Evolutionary conservation across 768 basidiomycete genomes (phyloP), one percentile per base, ranked within the genome.

Genomic region (Neoboletus subvelutipes): DNA sequence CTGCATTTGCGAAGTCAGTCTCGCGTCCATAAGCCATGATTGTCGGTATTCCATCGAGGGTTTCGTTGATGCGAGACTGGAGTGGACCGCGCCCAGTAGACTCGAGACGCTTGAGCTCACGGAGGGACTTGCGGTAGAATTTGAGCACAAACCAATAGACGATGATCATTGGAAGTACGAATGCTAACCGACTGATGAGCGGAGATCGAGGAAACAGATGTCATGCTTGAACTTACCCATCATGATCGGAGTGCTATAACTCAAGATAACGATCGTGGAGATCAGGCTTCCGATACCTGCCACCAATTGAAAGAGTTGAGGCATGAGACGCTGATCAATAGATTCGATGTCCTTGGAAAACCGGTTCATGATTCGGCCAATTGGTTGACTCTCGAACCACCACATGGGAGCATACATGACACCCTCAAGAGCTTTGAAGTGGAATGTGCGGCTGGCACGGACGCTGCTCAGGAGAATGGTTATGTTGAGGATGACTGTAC

Each of bases 31-130:
- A 83, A 4, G 81, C 80, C 48, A 82, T 74, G 43, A 82, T 77
- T 12, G 79, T 80, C 3, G 70, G 67, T 26, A 73, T 74, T 5
- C 81, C 82, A 22, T 75, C 75, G 5, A 83, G 71, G 2, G 76
- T 78, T 66, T 83, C 82, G 42, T 74, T 76, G 68, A 82, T 82
- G 53, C 78, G 78, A 2, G 79, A 75, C 56, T 83, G 82, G 20
- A 83, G 76, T 3, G 76, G 73, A 8, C 77, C 77, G 13, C 79
- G 78, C 5, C 80, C 73, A 42, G 75, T 69, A 42, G 77, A 75
- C 60, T 82, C 80, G 61, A 67, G 45, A 42, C 64, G 63, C 67
- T 83, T 82, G 67, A 82, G 74, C 62, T 80, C 78, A 20, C 80
- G 72, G 0, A 79, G 75, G 12, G 73, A 73, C n/a, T 70, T 68